phyloP scores from a whole-genome alignment of 2,329 filamentous ascomycete species.

The Torrubiella hemipterigena region DNA sequence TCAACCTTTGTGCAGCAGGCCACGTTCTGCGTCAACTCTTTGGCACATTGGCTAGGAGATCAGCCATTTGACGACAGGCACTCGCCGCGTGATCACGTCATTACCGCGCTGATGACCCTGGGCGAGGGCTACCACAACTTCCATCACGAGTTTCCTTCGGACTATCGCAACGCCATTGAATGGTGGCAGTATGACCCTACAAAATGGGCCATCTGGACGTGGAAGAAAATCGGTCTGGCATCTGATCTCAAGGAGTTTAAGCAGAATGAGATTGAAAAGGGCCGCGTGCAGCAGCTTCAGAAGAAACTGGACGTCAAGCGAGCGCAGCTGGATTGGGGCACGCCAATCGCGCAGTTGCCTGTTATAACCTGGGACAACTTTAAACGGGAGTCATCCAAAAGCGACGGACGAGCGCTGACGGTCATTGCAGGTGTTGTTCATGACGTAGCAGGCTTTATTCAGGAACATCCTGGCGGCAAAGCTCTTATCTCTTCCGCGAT shows the following conservation, averaged over 20 bases:
- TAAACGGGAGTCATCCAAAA: conserved; percentile 56
- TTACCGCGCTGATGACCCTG: conserved; percentile 66
- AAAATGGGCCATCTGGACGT: conserved; percentile 70
- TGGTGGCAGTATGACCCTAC: conserved; percentile 79
- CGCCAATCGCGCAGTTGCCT: conserved; percentile 62
- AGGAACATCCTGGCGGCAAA: conserved; percentile 69
- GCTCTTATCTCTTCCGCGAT: conserved; percentile 63
- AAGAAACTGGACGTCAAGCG: conserved; percentile 77
- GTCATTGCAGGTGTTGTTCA: conserved; percentile 67
- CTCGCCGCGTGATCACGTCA: conserved; percentile 67
- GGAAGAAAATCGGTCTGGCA: conserved; percentile 66
- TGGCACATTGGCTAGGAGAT: conserved; percentile 74
- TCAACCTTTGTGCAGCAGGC: conserved; percentile 76
- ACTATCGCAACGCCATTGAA: conserved; percentile 74
- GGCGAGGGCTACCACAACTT: conserved; percentile 82
- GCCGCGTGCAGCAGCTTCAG: conserved; percentile 65
- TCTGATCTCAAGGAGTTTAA: conserved; percentile 76
- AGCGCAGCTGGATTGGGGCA: conserved; percentile 63
- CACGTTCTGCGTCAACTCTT: conserved; percentile 75
- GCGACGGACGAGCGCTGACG: conserved; percentile 54
- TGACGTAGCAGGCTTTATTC: conserved; percentile 67
- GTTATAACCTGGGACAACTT: conserved; percentile 72
- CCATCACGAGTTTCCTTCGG: conserved; percentile 77
- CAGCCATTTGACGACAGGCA: conserved; percentile 79
- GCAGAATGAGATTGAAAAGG: conserved; percentile 75